These are phyloP conservation scores for Populus ilicifolia DNA, from an alignment of 345 rosid genomes.

Conservation along the genomic window DNA sequence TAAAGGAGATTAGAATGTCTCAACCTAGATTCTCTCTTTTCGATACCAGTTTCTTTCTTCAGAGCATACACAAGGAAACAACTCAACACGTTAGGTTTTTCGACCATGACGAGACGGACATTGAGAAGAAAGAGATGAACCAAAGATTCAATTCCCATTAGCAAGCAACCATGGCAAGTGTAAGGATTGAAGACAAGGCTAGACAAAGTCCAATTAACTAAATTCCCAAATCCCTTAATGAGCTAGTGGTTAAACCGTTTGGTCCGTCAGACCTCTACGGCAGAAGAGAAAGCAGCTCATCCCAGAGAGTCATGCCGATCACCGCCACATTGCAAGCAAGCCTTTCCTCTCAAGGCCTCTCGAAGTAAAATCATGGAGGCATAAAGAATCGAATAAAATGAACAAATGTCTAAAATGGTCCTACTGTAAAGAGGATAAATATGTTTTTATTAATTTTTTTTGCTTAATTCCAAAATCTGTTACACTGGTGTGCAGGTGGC, in stretches of 20 bases:
- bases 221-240: background rate
- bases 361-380: background rate
- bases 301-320: background rate
- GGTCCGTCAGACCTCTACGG: too few relatives aligned
- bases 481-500: constrained; percentile 26
- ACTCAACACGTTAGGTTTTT: too few relatives aligned
- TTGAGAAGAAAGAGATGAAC: too few relatives aligned
- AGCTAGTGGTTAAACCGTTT: too few relatives aligned
- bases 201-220: too few relatives aligned
- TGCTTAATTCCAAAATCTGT: constrained; percentile 38
- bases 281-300: too few relatives aligned
- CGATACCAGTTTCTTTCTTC: too few relatives aligned
- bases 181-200: background rate
- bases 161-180: background rate
- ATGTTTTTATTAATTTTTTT: constrained; percentile 14
- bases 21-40: too few relatives aligned
- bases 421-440: background rate
- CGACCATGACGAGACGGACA: too few relatives aligned
- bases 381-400: background rate
- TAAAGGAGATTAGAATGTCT: too few relatives aligned
- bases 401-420: background rate
- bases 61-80: too few relatives aligned
- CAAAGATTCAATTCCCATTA: background rate
- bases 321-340: background rate
- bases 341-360: background rate